Evolutionary conservation across 2,329 filamentous ascomycete genomes (phyloP).

Genomic region (Neonectria sp.): DNA sequence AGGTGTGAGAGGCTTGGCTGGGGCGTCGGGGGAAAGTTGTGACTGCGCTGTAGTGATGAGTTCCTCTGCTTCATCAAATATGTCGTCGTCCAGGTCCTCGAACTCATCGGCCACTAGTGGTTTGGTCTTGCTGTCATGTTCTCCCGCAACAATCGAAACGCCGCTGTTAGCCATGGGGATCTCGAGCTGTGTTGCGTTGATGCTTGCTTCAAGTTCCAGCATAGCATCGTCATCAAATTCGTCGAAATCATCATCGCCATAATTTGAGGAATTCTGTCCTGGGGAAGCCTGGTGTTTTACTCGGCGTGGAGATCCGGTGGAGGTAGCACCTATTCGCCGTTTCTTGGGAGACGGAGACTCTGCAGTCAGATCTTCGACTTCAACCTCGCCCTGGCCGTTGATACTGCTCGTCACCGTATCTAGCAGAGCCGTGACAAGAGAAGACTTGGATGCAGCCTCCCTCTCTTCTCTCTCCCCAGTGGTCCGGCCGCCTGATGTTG

Average conservation of each 20-base stretch:
- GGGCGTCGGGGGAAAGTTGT: slow-evolving; percentile 36
- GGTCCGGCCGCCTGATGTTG: slow-evolving; percentile 54
- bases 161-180: slow-evolving; percentile 14
- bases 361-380: slow-evolving; percentile 47
- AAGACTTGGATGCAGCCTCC: slow-evolving; percentile 69
- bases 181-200: slow-evolving; percentile 51
- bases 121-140: slow-evolving; percentile 1
- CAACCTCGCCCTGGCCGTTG: slow-evolving; percentile 57
- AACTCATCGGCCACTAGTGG: slow-evolving; percentile 65
- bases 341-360: slow-evolving; percentile 64
- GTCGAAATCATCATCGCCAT: slow-evolving; percentile 70
- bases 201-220: slow-evolving; percentile 66
- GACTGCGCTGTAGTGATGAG: slow-evolving; percentile 42
- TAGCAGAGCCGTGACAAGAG: slow-evolving; percentile 74
- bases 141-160: slow-evolving; percentile 5
- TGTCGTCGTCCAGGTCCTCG: slow-evolving; percentile 76
- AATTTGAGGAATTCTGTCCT: slow-evolving; percentile 59
- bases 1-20: slow-evolving; percentile 19
- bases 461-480: slow-evolving; percentile 56
- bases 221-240: slow-evolving; percentile 75
- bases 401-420: slow-evolving; percentile 74
- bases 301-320: slow-evolving; percentile 43
- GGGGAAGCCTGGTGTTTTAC: slow-evolving; percentile 29
- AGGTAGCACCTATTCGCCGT: slow-evolving; percentile 46
- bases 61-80: slow-evolving; percentile 64